Conservation (phyloP, 1,139 yeast genomes). For the Spathaspora sp. region DNA sequence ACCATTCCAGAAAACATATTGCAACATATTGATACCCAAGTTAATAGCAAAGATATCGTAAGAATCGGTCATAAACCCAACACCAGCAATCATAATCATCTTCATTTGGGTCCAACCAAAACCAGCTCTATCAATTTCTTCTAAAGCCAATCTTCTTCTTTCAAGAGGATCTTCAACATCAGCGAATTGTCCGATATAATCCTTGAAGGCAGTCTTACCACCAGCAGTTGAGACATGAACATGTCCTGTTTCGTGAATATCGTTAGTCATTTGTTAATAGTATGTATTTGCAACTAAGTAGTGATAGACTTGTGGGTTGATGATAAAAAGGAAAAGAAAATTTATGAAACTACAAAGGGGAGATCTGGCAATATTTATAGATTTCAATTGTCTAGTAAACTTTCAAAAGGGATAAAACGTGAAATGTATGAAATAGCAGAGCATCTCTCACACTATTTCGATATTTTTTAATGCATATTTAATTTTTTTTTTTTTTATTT, state of each 20-base stretch:
- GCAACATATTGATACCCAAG: conserved; percentile 73
- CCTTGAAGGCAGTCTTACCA: conserved; percentile 91
- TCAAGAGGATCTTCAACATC: conserved; percentile 85
- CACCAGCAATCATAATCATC: conserved; percentile 89
- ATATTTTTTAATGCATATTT: conserved; percentile 1
- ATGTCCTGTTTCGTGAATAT: conserved; percentile 7
- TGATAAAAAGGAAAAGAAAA: conserved; percentile 4
- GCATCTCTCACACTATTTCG: background rate
- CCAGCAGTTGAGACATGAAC: conserved; percentile 34
- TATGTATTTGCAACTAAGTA: background rate
- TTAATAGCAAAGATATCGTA: conserved; percentile 90
- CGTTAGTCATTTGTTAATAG: conserved; percentile 3
- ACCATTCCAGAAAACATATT: conserved; percentile 68
- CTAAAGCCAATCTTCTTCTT: conserved; percentile 86
- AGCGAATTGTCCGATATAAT: conserved; percentile 77
- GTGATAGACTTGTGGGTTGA: conserved; percentile 1
- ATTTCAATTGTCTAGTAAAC: background rate
- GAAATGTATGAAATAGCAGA: background rate
- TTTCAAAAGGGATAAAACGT: background rate
- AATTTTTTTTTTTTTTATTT: background rate
- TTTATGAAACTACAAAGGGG: background rate
- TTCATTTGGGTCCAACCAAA: conserved; percentile 89
- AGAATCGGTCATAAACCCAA: conserved; percentile 90
- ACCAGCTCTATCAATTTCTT: conserved; percentile 79
- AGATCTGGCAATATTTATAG: background rate